A percentile compares a stretch with the other conserved stretches of the same genome.
Evolutionary conservation across 257 asterid genomes (phyloP).

Genomic region (Penstemon newberryi): DNA sequence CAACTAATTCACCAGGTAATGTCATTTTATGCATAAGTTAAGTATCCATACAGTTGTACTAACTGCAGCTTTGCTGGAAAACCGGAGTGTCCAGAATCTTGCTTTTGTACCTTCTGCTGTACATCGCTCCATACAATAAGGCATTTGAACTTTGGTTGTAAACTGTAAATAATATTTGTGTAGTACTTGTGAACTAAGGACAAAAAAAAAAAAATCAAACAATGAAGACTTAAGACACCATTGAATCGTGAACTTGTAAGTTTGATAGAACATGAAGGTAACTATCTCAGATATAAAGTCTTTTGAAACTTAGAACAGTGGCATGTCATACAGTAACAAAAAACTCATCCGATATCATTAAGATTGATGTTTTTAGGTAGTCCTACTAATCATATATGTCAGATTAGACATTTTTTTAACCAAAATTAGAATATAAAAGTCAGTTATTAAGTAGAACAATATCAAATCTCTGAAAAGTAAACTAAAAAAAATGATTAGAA

Average conservation of each 20-base stretch:
- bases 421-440: no score
- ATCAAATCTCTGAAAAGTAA: no score
- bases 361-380: neutral
- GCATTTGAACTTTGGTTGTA: conserved; percentile 2
- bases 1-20: conserved; percentile 98
- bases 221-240: neutral
- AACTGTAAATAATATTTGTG: neutral
- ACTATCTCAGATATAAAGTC: conserved; percentile 5
- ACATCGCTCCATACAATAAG: conserved; percentile 17
- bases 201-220: neutral
- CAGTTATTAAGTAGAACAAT: no score
- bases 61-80: conserved; percentile 15
- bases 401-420: neutral
- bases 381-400: neutral
- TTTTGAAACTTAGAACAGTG: neutral
- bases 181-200: neutral
- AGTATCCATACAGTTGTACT: neutral
- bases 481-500: no score
- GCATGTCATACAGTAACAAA: no score
- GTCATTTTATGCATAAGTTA: conserved; percentile 8
- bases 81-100: conserved; percentile 7
- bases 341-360: neutral
- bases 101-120: conserved; percentile 22
- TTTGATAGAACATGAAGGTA: neutral
- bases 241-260: neutral